A percentile compares a stretch with the other conserved stretches of the same genome.
Evolutionary conservation across 768 basidiomycete genomes (phyloP).

Genomic region (Pulveroboletus sp.): DNA sequence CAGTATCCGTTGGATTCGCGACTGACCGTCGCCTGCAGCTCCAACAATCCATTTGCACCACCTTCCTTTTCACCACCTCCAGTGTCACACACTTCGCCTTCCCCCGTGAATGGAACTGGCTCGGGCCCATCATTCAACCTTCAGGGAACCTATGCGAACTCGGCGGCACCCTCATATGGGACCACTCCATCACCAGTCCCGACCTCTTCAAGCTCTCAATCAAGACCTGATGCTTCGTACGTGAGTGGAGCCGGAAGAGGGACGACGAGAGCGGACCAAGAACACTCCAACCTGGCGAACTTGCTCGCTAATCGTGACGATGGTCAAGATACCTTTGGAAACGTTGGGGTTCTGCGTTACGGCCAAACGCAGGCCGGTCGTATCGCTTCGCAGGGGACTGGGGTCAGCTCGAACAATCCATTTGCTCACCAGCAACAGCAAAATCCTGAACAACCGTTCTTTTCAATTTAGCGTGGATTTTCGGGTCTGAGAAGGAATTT

Average conservation of each 20-base stretch:
- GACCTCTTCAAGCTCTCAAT: slow-evolving; percentile 34
- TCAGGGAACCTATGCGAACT: slow-evolving; percentile 61
- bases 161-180: slow-evolving; percentile 28
- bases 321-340: slow-evolving; percentile 95
- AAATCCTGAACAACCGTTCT: slow-evolving; percentile 70
- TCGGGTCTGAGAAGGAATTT: neutral
- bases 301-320: slow-evolving; percentile 88
- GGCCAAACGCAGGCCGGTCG: slow-evolving; percentile 56
- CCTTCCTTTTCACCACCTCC: slow-evolving; percentile 31
- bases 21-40: slow-evolving; percentile 43
- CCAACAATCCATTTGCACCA: slow-evolving; percentile 98
- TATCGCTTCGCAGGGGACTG: slow-evolving; percentile 44
- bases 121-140: slow-evolving; percentile 59
- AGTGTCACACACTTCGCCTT: slow-evolving; percentile 33
- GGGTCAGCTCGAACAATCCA: slow-evolving; percentile 53
- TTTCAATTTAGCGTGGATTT: slow-evolving; percentile 52
- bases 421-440: slow-evolving; percentile 52
- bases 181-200: slow-evolving; percentile 41
- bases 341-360: slow-evolving; percentile 73
- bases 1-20: neutral
- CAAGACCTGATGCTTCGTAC: slow-evolving; percentile 34
- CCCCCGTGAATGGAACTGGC: slow-evolving; percentile 31
- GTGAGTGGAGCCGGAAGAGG: slow-evolving; percentile 15
- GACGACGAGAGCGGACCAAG: slow-evolving; percentile 56
- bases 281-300: slow-evolving; percentile 68